Evolutionary conservation across 1,284 basidiomycete species (phyloP).

Genomic region (Fistulinella cinereoalba): DNA sequence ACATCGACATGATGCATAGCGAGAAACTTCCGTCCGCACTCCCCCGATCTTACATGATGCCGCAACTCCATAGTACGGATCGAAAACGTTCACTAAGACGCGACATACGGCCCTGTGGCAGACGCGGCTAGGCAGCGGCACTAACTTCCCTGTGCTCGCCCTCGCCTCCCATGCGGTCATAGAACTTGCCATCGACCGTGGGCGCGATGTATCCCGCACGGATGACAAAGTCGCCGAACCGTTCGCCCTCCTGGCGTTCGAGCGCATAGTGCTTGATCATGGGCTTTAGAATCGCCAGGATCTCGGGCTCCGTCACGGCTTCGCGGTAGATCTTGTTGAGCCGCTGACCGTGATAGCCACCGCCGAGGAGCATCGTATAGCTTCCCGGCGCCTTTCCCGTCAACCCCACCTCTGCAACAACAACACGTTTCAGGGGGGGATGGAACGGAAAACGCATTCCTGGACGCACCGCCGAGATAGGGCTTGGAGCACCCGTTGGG

Average conservation of each 20-base stretch:
- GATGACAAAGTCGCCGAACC: conserved; percentile 95
- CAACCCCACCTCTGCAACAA: conserved; percentile 83
- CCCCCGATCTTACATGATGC: too few relatives aligned
- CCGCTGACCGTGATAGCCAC: conserved; percentile 90
- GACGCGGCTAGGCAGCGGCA: too few relatives aligned
- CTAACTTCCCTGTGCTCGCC: conserved; percentile 42
- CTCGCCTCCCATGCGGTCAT: conserved; percentile 76
- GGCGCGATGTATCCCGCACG: conserved; percentile 81
- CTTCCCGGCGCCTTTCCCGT: conserved; percentile 94
- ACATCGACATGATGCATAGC: too few relatives aligned
- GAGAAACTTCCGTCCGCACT: too few relatives aligned
- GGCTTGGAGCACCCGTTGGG: conserved; percentile 94
- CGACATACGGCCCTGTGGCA: too few relatives aligned
- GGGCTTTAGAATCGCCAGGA: conserved; percentile 82
- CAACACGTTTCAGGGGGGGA: too few relatives aligned
- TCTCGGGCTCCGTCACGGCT: conserved; percentile 91
- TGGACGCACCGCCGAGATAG: conserved; percentile 82
- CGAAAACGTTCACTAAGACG: too few relatives aligned
- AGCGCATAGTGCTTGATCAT: conserved; percentile 95
- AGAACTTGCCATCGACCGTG: conserved; percentile 81
- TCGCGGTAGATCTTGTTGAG: conserved; percentile 94
- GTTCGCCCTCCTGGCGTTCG: conserved; percentile 85
- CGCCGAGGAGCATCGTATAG: conserved; percentile 95
- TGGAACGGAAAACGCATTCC: too few relatives aligned
- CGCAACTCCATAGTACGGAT: too few relatives aligned